Evolutionary conservation across 352 stramenopile species (phyloP), one percentile per base, ranked within the genome.

Genomic region (Peronospora tabacina): DNA sequence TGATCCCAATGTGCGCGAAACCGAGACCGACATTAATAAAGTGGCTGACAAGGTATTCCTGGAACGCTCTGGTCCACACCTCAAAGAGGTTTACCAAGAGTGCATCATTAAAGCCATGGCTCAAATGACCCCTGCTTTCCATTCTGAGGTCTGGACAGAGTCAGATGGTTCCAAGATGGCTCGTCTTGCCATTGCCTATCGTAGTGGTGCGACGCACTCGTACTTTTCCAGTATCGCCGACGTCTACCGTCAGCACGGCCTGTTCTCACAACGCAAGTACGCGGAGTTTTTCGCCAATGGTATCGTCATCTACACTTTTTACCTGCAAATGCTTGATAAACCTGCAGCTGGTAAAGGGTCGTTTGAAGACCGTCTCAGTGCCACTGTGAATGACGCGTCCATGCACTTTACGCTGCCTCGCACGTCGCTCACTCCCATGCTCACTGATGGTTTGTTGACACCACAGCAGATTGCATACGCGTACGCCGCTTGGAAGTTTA

Each of bases 141-240:
- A 91, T 68, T 87, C 74, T 0, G 81, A 91, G 37, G 63, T 82
- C 13, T 91, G 77, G 81, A 69, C 54, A 3, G 77, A 91, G 58
- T 63, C 68, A 0, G 81, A 89, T 45, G 71, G 72, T 51, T 68
- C 66, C 51, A 87, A 89, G 66, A 89, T 88, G 75, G 78, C 78
- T 24, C 77, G 81, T 32, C 51, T 91, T 22, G 82, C 75, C 15
- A 80, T 91, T 45, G 78, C 73, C n/a, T 88, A 88, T 65, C 75
- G 80, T 55, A 70, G 58, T 39, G 81, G 81, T 19, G 66, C 81
- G 2, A 91, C 81, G 15, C 81, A 91, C 65, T 85, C 72, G 63
- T 91, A 91, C 68, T 91, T 91, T 63, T 88, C 81, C 44, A 84
- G 71, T 75, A 84, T 91, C 52, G 81, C 81, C 17, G 77, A 91